phyloP scores from a whole-genome alignment of 345 rosid species.

The Euclidium syriacum region DNA sequence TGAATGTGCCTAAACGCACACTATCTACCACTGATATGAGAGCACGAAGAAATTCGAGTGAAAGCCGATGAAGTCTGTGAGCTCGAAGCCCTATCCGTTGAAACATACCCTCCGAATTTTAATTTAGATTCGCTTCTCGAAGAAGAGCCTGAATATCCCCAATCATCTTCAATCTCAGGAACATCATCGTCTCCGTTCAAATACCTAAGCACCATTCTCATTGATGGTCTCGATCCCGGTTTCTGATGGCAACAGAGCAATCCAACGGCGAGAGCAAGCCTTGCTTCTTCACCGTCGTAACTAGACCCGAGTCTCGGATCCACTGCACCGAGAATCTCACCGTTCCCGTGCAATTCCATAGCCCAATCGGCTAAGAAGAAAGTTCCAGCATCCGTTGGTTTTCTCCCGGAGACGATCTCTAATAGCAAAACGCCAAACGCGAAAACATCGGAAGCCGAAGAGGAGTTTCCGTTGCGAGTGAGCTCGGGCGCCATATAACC shows the following conservation, averaged over 20 bases:
- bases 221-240: conserved; percentile 43
- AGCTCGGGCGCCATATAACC: conserved; percentile 36
- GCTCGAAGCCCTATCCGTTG: conserved; percentile 17
- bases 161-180: conserved; percentile 27
- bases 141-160: conserved; percentile 21
- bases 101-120: conserved; percentile 18
- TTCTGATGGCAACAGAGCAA: conserved; percentile 47
- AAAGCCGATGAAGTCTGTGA: conserved; percentile 31
- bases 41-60: conserved; percentile 26
- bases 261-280: conserved; percentile 44
- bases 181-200: conserved; percentile 48
- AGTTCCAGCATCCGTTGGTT: conserved; percentile 24
- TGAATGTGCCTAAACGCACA: too few species aligned
- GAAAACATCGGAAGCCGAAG: conserved; percentile 29
- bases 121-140: conserved; percentile 9
- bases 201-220: conserved; percentile 50
- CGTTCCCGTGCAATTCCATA: conserved; percentile 17
- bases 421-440: conserved; percentile 30
- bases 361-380: conserved; percentile 33
- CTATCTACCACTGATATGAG: conserved; percentile 42
- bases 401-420: conserved; percentile 31
- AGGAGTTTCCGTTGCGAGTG: conserved; percentile 22
- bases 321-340: conserved; percentile 34
- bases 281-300: conserved; percentile 40
- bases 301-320: conserved; percentile 42